phyloP scores from a whole-genome alignment of 352 stramenopile species.

The Phytopythium montanum region DNA sequence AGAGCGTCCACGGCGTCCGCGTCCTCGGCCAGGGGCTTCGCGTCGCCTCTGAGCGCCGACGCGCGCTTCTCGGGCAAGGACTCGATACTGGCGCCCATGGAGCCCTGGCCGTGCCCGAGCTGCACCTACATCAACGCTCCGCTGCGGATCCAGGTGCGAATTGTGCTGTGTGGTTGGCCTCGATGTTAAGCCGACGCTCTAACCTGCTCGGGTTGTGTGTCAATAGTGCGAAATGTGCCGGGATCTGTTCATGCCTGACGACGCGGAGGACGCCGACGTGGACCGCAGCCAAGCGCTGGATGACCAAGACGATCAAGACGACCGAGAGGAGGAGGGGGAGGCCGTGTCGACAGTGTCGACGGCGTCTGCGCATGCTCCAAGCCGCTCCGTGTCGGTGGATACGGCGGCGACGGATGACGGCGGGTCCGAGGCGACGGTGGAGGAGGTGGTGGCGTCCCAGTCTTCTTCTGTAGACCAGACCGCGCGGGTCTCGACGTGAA shows the following conservation, averaged over 20 bases:
- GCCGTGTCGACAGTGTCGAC: slow-evolving; percentile 17
- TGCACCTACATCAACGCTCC: slow-evolving; percentile 70
- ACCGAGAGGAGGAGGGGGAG: slow-evolving; percentile 10
- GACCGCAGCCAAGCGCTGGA: not conserved
- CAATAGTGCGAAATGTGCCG: slow-evolving; percentile 43
- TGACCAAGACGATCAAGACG: slow-evolving; percentile 10
- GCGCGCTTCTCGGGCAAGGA: slow-evolving; percentile 40
- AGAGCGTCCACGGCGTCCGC: slow-evolving; percentile 30
- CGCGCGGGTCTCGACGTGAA: not conserved
- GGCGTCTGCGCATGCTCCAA: slow-evolving; percentile 16
- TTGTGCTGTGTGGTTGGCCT: not conserved
- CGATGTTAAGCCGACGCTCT: not conserved
- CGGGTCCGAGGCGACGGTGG: not conserved
- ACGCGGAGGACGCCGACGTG: slow-evolving; percentile 14
- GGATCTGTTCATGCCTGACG: slow-evolving; percentile 34
- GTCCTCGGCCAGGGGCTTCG: slow-evolving; percentile 53
- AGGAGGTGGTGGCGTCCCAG: too few species aligned
- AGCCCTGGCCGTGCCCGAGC: slow-evolving; percentile 49
- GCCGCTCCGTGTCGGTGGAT: slow-evolving; percentile 14
- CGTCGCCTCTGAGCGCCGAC: slow-evolving; percentile 16
- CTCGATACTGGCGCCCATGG: slow-evolving; percentile 32
- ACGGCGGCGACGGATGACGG: slow-evolving; percentile 16
- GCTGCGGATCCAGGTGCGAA: slow-evolving; percentile 58
- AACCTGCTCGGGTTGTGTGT: not conserved
- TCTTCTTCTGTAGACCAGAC: too few species aligned